Base-by-base conservation (phyloP, 345 rosid genomes). In the Pseudoturritis turrita region DNA sequence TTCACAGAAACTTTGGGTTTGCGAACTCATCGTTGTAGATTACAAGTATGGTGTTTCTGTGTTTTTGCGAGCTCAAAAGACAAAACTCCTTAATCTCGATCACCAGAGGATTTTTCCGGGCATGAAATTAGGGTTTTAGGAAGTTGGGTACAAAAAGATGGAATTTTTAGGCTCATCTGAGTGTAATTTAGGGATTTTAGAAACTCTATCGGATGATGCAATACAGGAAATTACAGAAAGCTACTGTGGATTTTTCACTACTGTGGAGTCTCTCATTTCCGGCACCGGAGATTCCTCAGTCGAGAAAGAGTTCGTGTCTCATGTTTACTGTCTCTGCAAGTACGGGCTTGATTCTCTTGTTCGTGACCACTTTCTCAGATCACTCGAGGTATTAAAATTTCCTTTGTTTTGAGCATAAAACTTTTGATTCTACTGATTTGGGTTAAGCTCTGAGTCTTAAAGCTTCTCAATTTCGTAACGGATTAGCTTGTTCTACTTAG, bases 301-400 rank as follows among this genome's bases (percentile, higher is more conserved):
- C 17, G 81, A 68, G 19, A 55, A 82, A 26, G 86, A 83, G 73
- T 77, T 94, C 46, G 74, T 78, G 33, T 68, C 87, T 47, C 81
- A 81, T 75, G 85, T 84, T 21, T 87, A 44, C 74, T 25, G 70
- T 60, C 97, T 94, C 63, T 88, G 92, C 84, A 84, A 81, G 31
- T 78, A 85, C 55, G 85, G 89, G 23, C 98, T 94, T 67, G 79
- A 77, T 36, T 80, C 91, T 78, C 88, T 91, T n/a, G 88, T 81
- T 58, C 73, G 77, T 44, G 97, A 91, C 64, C 91, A 85, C 75
- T 89, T 89, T 52, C 89, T 93, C 59, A 75, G 72, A 19, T 82
- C 89, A 43, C 86, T 90, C 3, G 88, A 87, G 97, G 96, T 67
- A 53, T 0, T 46, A 3, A 35, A 57, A 57, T 57, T 64, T 60